phyloP scores from a whole-genome alignment of 1,284 basidiomycete species.

The Microbotryum lychnidis-dioicae region DNA sequence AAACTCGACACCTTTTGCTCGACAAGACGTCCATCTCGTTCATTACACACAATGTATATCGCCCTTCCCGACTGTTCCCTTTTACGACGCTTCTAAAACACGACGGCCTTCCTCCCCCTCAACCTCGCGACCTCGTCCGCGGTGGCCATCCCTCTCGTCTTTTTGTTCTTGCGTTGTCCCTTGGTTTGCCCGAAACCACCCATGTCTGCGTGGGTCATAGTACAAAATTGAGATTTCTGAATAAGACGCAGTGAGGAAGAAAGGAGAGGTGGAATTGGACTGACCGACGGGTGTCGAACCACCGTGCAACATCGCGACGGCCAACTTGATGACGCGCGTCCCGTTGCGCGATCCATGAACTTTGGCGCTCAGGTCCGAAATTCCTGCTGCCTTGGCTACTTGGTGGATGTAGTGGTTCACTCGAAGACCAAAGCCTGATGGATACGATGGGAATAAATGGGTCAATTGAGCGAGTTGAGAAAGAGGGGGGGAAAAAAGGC shows the following conservation, averaged over 20 bases:
- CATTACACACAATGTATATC: too few relatives aligned
- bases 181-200: constrained; percentile 29
- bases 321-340: constrained; percentile 50
- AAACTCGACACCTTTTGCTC: too few relatives aligned
- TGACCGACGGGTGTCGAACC: constrained; percentile 32
- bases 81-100: background rate
- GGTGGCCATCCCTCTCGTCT: constrained; percentile 34
- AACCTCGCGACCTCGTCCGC: constrained; percentile 33
- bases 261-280: background rate
- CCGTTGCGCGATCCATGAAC: constrained; percentile 86
- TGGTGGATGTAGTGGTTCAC: constrained; percentile 81
- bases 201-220: constrained; percentile 20
- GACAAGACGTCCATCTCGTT: too few relatives aligned
- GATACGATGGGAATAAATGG: background rate
- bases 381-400: constrained; percentile 82
- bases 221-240: background rate
- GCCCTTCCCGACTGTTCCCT: too few relatives aligned
- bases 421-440: constrained; percentile 73
- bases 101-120: constrained; percentile 30
- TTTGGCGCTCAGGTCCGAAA: constrained; percentile 88
- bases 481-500: background rate
- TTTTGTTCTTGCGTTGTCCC: constrained; percentile 32
- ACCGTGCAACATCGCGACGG: constrained; percentile 32
- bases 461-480: background rate
- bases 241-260: background rate